Evolutionary conservation across 371 early-diverging fungal species (phyloP), one percentile per base, ranked within the genome.

Genomic region (Rhizomucor miehei): DNA sequence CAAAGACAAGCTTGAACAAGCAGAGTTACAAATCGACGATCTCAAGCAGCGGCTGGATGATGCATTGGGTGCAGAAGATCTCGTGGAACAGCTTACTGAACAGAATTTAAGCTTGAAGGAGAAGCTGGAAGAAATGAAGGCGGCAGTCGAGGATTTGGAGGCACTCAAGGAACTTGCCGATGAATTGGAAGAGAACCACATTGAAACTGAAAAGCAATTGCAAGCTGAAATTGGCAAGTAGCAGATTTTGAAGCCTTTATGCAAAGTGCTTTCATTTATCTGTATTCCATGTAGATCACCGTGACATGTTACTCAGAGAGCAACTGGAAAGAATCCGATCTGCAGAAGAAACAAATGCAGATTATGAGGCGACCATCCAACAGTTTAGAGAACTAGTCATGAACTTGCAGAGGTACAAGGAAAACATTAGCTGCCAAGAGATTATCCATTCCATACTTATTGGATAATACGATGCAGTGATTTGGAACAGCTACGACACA

Each of bases 141-240:
- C 71, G 21, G 76, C 77, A 3, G 84, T 94, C 10, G 95, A 92
- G 43, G 95, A 93, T 59, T 75, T 95, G 23, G 95, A 97, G 69
- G 90, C 93, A 2, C 75, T 95, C 19, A 86, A 88, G 63, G 94
- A 92, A 57, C 71, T 95, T 38, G 93, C 91, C 59, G 94, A 96
- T 50, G 94, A 95, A 62, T 66, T 95, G 60, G 95, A 94, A 65
- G 92, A 93, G 57, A 90, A 85, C 51, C 94, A 94, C 60, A 73
- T 88, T 12, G 91, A 93, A 51, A 89, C 88, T 10, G 91, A 90
- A 70, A 86, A 89, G 56, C 89, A 93, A 39, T 69, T 94, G 21
- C 88, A 88, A 54, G 84, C 83, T 2, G 96, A 95, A 63, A 89
- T 95, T 48, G 82, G 78, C 77, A 63, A 45, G 21, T 12, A 2